Percentiles rank a stretch among this genome's conserved stretches.
These are phyloP conservation scores for Dictyostelium citrinum DNA, from an alignment of 78 protist species.

Conservation along the genomic window DNA sequence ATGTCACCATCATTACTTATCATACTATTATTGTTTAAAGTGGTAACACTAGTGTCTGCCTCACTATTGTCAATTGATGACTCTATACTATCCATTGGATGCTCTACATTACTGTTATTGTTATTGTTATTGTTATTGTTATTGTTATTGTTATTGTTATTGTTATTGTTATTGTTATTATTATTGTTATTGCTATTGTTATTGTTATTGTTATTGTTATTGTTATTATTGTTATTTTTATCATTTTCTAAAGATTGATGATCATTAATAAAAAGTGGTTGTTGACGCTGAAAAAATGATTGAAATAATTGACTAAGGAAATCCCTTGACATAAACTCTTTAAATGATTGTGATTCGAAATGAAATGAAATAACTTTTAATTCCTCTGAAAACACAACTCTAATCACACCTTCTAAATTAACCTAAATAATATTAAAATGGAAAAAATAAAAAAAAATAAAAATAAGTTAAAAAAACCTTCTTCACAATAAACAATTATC, in stretches of 20 bases:
- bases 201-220: too few species aligned
- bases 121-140: not conserved
- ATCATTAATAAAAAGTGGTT: not conserved
- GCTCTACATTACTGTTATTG: not conserved
- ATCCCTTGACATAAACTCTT: conserved; percentile 31
- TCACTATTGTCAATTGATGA: not conserved
- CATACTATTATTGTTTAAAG: not conserved
- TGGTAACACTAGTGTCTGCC: not conserved
- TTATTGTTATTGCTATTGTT: not conserved
- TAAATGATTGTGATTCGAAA: conserved; percentile 15
- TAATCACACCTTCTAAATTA: conserved; percentile 22
- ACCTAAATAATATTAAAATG: not conserved
- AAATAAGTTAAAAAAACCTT: not conserved
- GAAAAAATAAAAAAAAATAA: not conserved
- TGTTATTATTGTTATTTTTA: too few species aligned
- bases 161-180: not conserved
- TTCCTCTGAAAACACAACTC: conserved; percentile 10
- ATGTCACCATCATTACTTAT: not conserved
- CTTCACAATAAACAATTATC: not conserved
- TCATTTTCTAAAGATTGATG: not conserved
- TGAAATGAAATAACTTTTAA: conserved; percentile 41
- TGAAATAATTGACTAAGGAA: conserved; percentile 1
- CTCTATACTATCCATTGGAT: not conserved
- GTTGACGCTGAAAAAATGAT: conserved; percentile 11
- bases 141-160: not conserved